Conservation (phyloP, 2,329 filamentous ascomycete genomes). For the Acephala macrosclerotiorum region DNA sequence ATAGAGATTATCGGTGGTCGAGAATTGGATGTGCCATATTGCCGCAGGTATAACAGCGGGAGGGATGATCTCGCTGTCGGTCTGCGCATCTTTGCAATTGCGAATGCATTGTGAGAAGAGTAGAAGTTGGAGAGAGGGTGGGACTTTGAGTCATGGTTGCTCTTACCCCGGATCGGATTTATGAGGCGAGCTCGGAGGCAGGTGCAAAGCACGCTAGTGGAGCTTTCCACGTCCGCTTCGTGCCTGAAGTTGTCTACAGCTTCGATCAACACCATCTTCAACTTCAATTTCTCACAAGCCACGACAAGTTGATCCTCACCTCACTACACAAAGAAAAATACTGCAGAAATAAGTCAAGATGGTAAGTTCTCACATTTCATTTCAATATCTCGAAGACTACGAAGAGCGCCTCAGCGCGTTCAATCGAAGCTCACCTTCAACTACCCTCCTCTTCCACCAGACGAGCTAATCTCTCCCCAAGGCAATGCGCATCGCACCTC, state of each 20-base stretch:
- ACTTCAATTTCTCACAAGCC: background rate
- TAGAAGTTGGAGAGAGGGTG: background rate
- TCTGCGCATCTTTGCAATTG: slow-evolving; percentile 34
- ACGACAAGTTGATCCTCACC: background rate
- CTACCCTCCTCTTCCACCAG: background rate
- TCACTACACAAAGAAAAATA: background rate
- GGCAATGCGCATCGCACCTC: slow-evolving; percentile 90
- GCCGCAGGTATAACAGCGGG: slow-evolving; percentile 19
- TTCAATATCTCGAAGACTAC: background rate
- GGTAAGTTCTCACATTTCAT: slow-evolving; percentile 28
- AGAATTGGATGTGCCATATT: slow-evolving; percentile 31
- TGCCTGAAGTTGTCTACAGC: slow-evolving; percentile 32
- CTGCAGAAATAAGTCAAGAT: slow-evolving; percentile 30
- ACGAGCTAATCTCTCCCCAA: slow-evolving; percentile 47
- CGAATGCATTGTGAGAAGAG: background rate
- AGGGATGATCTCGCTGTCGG: slow-evolving; percentile 9
- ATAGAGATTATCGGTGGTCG: slow-evolving; percentile 73
- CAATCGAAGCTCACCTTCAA: slow-evolving; percentile 14
- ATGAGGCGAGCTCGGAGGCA: background rate
- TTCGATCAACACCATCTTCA: slow-evolving; percentile 27
- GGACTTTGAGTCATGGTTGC: slow-evolving; percentile 1
- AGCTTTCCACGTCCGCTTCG: slow-evolving; percentile 35
- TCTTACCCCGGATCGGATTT: slow-evolving; percentile 19
- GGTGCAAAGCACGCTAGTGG: slow-evolving; percentile 24
- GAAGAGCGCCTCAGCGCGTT: background rate